Conservation (phyloP, 2,329 filamentous ascomycete genomes). For the Claviceps cyperi region DNA sequence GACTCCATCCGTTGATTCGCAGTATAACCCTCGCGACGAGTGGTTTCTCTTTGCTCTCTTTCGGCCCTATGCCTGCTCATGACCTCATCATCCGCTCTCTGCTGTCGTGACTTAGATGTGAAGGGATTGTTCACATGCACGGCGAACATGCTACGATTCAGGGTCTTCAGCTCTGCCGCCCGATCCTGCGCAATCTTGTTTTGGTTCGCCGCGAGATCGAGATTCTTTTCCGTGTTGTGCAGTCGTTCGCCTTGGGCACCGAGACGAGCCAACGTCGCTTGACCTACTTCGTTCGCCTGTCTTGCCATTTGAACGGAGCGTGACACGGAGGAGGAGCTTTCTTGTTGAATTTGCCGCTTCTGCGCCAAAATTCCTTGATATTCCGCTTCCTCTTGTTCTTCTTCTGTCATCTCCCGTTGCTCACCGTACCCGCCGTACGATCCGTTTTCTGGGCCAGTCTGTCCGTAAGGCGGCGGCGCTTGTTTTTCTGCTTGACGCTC, state of each 20-base stretch:
- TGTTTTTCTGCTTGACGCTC: slow-evolving; percentile 31
- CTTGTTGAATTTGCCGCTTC: slow-evolving; percentile 58
- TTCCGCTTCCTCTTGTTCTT: slow-evolving; percentile 61
- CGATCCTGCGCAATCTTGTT: slow-evolving; percentile 66
- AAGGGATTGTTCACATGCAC: slow-evolving; percentile 68
- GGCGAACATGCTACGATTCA: slow-evolving; percentile 86
- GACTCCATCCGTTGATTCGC: slow-evolving; percentile 40
- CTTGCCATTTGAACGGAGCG: slow-evolving; percentile 26
- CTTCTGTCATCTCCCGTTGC: slow-evolving; percentile 65
- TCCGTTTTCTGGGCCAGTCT: slow-evolving; percentile 13
- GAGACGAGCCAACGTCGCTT: slow-evolving; percentile 57
- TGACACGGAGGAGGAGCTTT: slow-evolving; percentile 37
- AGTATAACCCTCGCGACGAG: slow-evolving; percentile 35
- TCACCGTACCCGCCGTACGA: slow-evolving; percentile 45
- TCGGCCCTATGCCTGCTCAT: slow-evolving; percentile 56
- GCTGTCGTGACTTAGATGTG: slow-evolving; percentile 50
- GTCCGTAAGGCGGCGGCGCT: slow-evolving; percentile 11
- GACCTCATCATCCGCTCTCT: slow-evolving; percentile 51
- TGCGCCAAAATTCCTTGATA: slow-evolving; percentile 43
- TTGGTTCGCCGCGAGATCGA: slow-evolving; percentile 66
- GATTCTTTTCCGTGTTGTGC: slow-evolving; percentile 68
- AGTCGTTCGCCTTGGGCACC: slow-evolving; percentile 68
- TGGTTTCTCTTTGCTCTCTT: slow-evolving; percentile 49
- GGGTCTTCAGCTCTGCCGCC: slow-evolving; percentile 66
- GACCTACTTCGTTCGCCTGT: slow-evolving; percentile 41